Conservation (phyloP, 208 protist genomes). For the Leishmania tropica region DNA sequence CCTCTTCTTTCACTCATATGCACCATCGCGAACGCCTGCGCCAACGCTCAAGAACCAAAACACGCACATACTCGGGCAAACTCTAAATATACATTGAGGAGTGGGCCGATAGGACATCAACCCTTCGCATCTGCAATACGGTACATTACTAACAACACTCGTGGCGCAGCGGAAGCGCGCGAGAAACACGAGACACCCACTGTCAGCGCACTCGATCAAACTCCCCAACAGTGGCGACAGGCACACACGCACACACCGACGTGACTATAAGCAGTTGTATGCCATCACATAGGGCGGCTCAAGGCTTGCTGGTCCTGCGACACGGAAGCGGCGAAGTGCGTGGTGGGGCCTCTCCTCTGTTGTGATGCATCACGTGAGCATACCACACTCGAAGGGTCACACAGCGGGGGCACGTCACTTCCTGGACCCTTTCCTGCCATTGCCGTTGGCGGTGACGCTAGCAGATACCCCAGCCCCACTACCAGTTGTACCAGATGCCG, state of each 20-base stretch:
- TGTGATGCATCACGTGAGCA: neutral
- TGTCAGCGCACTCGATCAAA: neutral
- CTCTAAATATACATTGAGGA: neutral
- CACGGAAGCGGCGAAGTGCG: neutral
- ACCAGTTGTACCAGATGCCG: neutral
- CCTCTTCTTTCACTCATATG: neutral
- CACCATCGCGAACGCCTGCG: neutral
- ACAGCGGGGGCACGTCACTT: neutral
- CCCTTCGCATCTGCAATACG: neutral
- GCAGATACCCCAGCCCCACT: neutral
- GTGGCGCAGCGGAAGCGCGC: neutral
- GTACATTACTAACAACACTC: conserved; percentile 1
- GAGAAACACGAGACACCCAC: neutral
- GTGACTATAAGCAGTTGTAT: neutral
- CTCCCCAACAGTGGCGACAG: neutral
- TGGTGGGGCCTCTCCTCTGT: neutral
- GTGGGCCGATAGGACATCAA: neutral
- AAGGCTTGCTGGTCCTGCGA: neutral
- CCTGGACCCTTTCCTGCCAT: conserved; percentile 7
- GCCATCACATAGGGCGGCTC: neutral
- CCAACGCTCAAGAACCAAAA: neutral
- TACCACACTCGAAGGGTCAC: neutral
- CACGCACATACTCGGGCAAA: neutral
- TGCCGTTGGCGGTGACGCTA: neutral
- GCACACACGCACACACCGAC: neutral